Evolutionary conservation across 2,329 filamentous ascomycete genomes (phyloP), one percentile per base, ranked within the genome.

Genomic region (Venturia pyrina): DNA sequence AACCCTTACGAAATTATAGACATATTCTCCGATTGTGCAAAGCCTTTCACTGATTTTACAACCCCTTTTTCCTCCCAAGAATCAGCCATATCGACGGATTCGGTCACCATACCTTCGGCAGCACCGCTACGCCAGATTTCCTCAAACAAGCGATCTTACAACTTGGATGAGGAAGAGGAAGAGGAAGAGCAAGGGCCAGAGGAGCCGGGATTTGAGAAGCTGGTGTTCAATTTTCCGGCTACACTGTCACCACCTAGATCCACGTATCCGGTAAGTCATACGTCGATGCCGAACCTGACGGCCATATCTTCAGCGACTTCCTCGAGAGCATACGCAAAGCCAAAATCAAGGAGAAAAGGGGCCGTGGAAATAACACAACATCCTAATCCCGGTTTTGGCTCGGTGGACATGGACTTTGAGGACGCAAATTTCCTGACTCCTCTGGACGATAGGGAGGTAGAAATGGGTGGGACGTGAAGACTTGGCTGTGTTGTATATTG

Each of bases 381-480:
- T 66, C 77, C 76, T 1, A 17, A 34, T 19, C 17, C 32, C 5
- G 53, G 53, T 5, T 34, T 59, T 68, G 73, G 73, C 13, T 53
- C 48, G 5, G 69, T 76, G 0, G 77, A 77, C 53, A 66, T 72
- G 64, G 87, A 91, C 72, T 91, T 91, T 73, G 86, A 83, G 66
- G 89, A 91, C 67, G 88, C 88, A 0, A 80, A 83, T 0, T 91
- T 91, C 62, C 66, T 80, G 68, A 69, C 68, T 67, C 74, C 74
- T 3, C 72, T 71, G 70, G 71, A 71, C 19, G 66, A 66, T 17
- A 40, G 37, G 13, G 66, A 66, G 21, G 46, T 60, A 6, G 75
- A 76, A 64, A 65, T 65, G 63, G 63, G 24, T 41, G 46, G 37
- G 34, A 40, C 15, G 15, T 57, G 48, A 57, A 13, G 50, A 28